Evolutionary conservation across 179 eudicot genomes (phyloP).

Genomic region (Pouteria campechiana): DNA sequence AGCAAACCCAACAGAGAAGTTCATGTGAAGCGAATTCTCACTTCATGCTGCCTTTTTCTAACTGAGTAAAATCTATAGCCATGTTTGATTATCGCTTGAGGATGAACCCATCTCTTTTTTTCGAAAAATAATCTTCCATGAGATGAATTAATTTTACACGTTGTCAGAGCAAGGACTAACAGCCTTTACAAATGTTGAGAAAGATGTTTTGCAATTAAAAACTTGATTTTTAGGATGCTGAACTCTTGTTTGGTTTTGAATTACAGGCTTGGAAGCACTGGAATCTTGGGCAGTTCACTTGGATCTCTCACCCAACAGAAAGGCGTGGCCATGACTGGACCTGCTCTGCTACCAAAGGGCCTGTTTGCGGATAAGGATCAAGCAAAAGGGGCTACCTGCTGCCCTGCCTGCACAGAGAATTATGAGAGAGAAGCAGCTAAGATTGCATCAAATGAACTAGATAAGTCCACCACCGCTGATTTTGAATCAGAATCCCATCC

Average conservation of each 20-base stretch:
- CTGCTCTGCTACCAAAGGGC: slow-evolving; percentile 23
- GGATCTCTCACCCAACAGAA: slow-evolving; percentile 48
- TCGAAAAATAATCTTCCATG: no score
- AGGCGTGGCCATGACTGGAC: slow-evolving; percentile 20
- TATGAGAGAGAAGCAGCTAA: slow-evolving; percentile 53
- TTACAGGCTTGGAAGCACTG: slow-evolving; percentile 46
- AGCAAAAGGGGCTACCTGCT: slow-evolving; percentile 24
- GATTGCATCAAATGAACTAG: slow-evolving; percentile 23
- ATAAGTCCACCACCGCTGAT: slow-evolving; percentile 33
- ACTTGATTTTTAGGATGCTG: no score
- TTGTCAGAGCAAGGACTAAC: no score
- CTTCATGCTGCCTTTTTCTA: no score
- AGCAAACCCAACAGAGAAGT: no score
- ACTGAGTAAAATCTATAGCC: no score
- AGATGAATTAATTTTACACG: no score
- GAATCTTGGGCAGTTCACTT: slow-evolving; percentile 36
- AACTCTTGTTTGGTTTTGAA: neutral
- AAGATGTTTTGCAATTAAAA: no score
- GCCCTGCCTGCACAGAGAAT: slow-evolving; percentile 62
- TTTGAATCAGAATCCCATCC: slow-evolving; percentile 22
- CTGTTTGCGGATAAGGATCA: slow-evolving; percentile 37
- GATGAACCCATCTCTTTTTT: no score
- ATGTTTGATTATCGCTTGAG: no score
- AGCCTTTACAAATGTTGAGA: no score
- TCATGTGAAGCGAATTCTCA: no score